phyloP scores from a whole-genome alignment of 139 green algal genomes.

The Micromonas pusilla region DNA sequence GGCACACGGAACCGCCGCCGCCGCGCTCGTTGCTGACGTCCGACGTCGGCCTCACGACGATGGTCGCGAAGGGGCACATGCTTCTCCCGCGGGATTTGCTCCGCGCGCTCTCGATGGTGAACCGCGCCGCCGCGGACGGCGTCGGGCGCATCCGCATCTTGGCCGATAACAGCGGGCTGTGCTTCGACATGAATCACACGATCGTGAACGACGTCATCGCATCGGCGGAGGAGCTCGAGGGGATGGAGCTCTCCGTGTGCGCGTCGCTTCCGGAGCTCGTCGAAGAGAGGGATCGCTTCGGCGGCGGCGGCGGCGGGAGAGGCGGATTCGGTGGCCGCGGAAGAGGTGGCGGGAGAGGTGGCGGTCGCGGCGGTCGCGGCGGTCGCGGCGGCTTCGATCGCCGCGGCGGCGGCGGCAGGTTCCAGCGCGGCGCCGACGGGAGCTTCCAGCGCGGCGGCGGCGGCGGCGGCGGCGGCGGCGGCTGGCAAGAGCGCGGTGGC shows the following conservation, averaged over 20 bases:
- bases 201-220: conserved; percentile 47
- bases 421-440: not conserved
- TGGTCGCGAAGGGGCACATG: conserved; percentile 24
- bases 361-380: not conserved
- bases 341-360: not conserved
- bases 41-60: conserved; percentile 63
- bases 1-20: conserved; percentile 65
- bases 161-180: conserved; percentile 39
- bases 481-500: not conserved
- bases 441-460: not conserved
- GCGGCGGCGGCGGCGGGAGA: conserved; percentile 12
- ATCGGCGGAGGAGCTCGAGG: conserved; percentile 37
- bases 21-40: conserved; percentile 60
- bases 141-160: conserved; percentile 61
- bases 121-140: not conserved
- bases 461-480: not conserved
- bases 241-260: conserved; percentile 39
- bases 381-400: conserved; percentile 22
- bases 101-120: conserved; percentile 35
- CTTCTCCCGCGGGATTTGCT: conserved; percentile 33
- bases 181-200: conserved; percentile 69
- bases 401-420: not conserved
- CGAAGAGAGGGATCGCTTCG: conserved; percentile 21
- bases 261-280: conserved; percentile 41
- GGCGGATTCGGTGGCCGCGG: conserved; percentile 19